These are phyloP conservation scores for Cytospora paraplurivora DNA, from an alignment of 2,329 filamentous ascomycete genomes.

Conservation along the genomic window DNA sequence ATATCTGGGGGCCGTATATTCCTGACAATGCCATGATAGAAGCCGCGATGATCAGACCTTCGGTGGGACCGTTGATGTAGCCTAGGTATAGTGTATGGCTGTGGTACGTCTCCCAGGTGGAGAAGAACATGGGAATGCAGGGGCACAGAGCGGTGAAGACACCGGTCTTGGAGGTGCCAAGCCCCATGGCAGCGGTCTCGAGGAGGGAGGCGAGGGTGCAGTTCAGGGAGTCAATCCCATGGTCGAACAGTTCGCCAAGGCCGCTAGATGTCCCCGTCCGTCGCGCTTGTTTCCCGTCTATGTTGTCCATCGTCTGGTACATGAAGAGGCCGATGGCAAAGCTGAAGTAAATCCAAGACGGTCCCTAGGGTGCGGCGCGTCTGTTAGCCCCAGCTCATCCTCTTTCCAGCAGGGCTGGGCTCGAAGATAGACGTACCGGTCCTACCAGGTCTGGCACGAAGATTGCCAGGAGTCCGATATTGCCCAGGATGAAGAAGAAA, in stretches of 20 bases:
- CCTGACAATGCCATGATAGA: constrained; percentile 84
- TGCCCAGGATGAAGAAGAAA: constrained; percentile 90
- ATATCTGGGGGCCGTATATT: constrained; percentile 84
- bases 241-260: constrained; percentile 95
- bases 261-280: constrained; percentile 93
- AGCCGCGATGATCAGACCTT: constrained; percentile 89
- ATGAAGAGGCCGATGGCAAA: constrained; percentile 96
- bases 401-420: constrained; percentile 8
- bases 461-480: constrained; percentile 73
- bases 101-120: constrained; percentile 99
- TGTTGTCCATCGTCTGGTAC: constrained; percentile 99
- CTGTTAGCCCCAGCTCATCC: constrained; percentile 22
- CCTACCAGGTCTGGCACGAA: constrained; percentile 89
- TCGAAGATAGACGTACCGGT: constrained; percentile 61
- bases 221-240: constrained; percentile 97
- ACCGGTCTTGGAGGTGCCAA: constrained; percentile 80
- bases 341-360: constrained; percentile 92
- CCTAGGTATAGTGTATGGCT: constrained; percentile 96
- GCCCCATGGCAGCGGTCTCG: constrained; percentile 89
- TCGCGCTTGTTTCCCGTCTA: constrained; percentile 96
- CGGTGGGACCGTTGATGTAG: constrained; percentile 95
- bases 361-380: constrained; percentile 58
- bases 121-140: constrained; percentile 98
- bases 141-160: constrained; percentile 91
- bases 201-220: constrained; percentile 91